Percentiles rank a stretch among this genome's conserved stretches.
These are phyloP conservation scores for Aquilaria yunnanensis DNA, from an alignment of 345 rosid species.

Conservation along the genomic window DNA sequence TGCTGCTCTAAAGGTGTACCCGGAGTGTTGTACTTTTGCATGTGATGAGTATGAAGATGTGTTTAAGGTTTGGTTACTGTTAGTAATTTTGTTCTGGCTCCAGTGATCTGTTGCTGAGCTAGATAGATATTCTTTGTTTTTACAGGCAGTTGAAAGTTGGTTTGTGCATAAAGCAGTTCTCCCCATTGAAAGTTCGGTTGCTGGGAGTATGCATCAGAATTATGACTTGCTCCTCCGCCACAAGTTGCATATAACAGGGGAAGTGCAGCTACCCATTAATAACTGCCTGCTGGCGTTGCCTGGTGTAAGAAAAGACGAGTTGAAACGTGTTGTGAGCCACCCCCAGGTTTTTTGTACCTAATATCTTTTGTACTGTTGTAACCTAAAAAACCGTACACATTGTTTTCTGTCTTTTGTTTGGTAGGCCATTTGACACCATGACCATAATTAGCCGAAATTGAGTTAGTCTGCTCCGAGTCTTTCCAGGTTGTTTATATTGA, in stretches of 20 bases:
- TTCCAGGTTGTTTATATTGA: too few relatives aligned
- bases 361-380: neutral
- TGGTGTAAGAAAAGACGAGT: slow-evolving; percentile 58
- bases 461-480: too few relatives aligned
- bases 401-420: neutral
- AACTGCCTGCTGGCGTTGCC: slow-evolving; percentile 87
- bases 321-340: slow-evolving; percentile 79
- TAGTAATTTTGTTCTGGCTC: neutral
- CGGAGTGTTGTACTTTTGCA: slow-evolving; percentile 85
- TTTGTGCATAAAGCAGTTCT: slow-evolving; percentile 89
- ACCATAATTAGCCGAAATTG: too few relatives aligned
- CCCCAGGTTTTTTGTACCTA: slow-evolving; percentile 56
- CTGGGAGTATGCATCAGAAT: slow-evolving; percentile 92
- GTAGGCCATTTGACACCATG: too few relatives aligned
- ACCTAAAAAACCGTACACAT: neutral
- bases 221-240: slow-evolving; percentile 94
- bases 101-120: neutral
- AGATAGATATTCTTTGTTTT: slow-evolving; percentile 11
- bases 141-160: slow-evolving; percentile 94
- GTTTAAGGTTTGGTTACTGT: slow-evolving; percentile 50
- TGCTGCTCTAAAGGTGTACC: slow-evolving; percentile 85
- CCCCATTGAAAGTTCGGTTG: slow-evolving; percentile 87
- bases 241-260: slow-evolving; percentile 91
- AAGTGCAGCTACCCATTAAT: slow-evolving; percentile 69
- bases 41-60: slow-evolving; percentile 84